A percentile compares a stretch with the other conserved stretches of the same genome.
phyloP scores from a whole-genome alignment of 2,329 filamentous ascomycete genomes.

The Cladosporium sphaerospermum region DNA sequence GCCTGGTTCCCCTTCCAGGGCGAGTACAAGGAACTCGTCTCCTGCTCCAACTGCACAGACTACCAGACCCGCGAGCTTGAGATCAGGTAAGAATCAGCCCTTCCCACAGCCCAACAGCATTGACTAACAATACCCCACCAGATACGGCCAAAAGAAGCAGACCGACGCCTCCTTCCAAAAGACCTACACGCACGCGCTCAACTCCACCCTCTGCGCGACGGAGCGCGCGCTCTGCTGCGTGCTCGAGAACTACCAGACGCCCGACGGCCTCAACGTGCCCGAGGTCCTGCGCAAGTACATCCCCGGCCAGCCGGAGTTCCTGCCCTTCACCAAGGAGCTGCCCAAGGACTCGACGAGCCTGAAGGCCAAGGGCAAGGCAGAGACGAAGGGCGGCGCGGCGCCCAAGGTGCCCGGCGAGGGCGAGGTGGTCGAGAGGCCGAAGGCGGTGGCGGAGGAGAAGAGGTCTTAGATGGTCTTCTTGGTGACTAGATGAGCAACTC shows the following conservation, averaged over 20 bases:
- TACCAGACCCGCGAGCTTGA: conserved; percentile 93
- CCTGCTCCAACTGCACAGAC: conserved; percentile 95
- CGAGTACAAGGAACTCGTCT: conserved; percentile 97
- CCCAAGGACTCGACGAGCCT: conserved; percentile 65
- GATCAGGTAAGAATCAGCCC: conserved; percentile 51
- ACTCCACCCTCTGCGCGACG: conserved; percentile 84
- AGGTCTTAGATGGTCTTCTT: conserved; percentile 4
- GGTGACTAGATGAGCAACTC: neutral
- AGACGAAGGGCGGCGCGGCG: conserved; percentile 20
- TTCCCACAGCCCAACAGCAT: neutral
- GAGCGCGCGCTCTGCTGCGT: conserved; percentile 90
- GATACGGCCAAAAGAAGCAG: conserved; percentile 76
- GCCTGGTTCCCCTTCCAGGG: conserved; percentile 95
- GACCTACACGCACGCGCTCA: conserved; percentile 89
- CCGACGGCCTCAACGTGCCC: conserved; percentile 75
- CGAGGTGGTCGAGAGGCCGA: conserved; percentile 29
- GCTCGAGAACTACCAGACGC: conserved; percentile 93
- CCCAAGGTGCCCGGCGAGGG: conserved; percentile 25
- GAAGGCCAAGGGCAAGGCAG: conserved; percentile 42
- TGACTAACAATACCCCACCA: conserved; percentile 10
- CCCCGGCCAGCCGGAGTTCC: conserved; percentile 79
- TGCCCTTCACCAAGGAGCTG: conserved; percentile 81
- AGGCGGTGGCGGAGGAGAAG: conserved; percentile 27
- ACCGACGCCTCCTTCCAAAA: conserved; percentile 69
- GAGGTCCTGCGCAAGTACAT: conserved; percentile 84